Conservation (phyloP, 768 basidiomycete genomes). For the Tulasnella sp. region DNA sequence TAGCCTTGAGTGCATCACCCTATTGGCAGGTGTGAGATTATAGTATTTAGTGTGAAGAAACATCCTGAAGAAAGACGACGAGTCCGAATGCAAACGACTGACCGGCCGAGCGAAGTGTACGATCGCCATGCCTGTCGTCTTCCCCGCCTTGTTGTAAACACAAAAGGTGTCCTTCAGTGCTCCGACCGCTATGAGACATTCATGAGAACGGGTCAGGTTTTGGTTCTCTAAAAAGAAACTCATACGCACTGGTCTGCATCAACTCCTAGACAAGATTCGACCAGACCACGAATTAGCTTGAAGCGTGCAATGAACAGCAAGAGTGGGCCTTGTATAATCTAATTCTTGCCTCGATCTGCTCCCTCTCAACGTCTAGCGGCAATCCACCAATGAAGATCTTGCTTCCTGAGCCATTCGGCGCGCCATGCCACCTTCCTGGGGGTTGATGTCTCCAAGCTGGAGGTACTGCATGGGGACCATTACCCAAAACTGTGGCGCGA, state of each 20-base stretch:
- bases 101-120: slow-evolving; percentile 10
- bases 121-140: slow-evolving; percentile 12
- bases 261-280: not conserved
- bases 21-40: no score
- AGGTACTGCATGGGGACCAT: slow-evolving; percentile 2
- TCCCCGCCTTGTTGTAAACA: slow-evolving; percentile 7
- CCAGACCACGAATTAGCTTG: not conserved
- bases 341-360: not conserved
- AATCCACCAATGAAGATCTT: slow-evolving; percentile 3
- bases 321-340: not conserved
- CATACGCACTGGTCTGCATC: not conserved
- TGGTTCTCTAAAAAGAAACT: not conserved
- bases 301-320: not conserved
- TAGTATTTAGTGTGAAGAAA: no score
- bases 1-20: slow-evolving; percentile 3
- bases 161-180: slow-evolving; percentile 2
- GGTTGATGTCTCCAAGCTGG: slow-evolving; percentile 7
- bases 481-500: not conserved
- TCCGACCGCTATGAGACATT: not conserved
- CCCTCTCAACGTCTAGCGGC: slow-evolving; percentile 6
- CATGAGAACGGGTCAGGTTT: not conserved
- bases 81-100: no score
- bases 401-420: not conserved
- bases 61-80: no score
- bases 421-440: not conserved